phyloP scores from a whole-genome alignment of 2,329 filamentous ascomycete species.

The Pestalotiopsis sp. region DNA sequence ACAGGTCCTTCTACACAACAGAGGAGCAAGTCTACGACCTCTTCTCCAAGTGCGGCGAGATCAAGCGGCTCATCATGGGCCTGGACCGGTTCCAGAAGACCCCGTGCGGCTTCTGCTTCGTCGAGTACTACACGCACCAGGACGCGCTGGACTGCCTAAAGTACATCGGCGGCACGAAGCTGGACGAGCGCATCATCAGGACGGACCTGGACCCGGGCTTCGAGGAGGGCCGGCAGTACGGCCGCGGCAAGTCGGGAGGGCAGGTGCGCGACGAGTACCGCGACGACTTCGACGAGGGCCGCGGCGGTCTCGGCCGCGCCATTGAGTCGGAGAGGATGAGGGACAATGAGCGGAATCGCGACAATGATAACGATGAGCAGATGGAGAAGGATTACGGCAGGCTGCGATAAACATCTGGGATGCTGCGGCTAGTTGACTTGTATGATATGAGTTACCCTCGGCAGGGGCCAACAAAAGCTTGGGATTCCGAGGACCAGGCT shows the following conservation, averaged over 20 bases:
- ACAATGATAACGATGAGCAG: conserved; percentile 33
- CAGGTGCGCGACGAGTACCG: conserved; percentile 98
- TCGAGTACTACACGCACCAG: conserved; percentile 98
- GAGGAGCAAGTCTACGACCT: conserved; percentile 99
- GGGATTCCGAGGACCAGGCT: background rate
- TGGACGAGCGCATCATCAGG: conserved; percentile 94
- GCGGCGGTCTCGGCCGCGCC: conserved; percentile 85
- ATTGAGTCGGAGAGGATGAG: conserved; percentile 54
- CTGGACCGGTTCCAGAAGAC: conserved; percentile 97
- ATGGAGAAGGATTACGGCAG: conserved; percentile 63
- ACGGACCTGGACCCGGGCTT: conserved; percentile 97
- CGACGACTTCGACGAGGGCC: conserved; percentile 93
- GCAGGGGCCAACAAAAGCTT: background rate
- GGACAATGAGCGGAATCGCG: conserved; percentile 44
- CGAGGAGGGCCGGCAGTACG: conserved; percentile 93
- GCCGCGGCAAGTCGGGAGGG: conserved; percentile 90
- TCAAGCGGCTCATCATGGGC: conserved; percentile 97
- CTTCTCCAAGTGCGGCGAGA: conserved; percentile 94
- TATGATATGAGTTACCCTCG: conserved; percentile 14
- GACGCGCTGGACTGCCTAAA: conserved; percentile 98
- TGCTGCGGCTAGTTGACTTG: background rate
- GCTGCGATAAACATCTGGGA: conserved; percentile 43
- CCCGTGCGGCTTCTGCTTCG: conserved; percentile 98
- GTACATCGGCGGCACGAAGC: conserved; percentile 96
- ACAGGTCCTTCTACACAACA: conserved; percentile 93